These are phyloP conservation scores for Cercospora sp. DNA, from an alignment of 2,329 filamentous ascomycete species.

Conservation along the genomic window DNA sequence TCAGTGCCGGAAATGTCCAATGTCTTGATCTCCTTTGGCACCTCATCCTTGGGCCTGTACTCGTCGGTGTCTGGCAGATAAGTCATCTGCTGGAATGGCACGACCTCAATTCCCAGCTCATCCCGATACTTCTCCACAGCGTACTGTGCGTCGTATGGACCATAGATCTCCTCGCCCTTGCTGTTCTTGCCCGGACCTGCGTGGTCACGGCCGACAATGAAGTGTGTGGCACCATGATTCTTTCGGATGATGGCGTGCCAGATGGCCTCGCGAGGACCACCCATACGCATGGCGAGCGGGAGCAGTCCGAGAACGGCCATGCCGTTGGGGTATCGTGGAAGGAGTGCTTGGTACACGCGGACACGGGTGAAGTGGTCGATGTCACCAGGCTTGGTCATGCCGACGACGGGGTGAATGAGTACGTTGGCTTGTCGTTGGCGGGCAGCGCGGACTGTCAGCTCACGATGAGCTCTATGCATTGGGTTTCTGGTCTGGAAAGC, in stretches of 20 bases:
- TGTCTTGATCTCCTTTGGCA: constrained; percentile 78
- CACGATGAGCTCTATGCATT: constrained; percentile 98
- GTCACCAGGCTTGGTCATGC: constrained; percentile 97
- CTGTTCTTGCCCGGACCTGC: constrained; percentile 98
- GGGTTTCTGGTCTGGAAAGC: constrained; percentile 99
- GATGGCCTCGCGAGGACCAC: constrained; percentile 94
- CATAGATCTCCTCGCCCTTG: constrained; percentile 95
- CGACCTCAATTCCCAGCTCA: constrained; percentile 97
- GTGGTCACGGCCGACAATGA: constrained; percentile 98
- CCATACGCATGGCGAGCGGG: constrained; percentile 98
- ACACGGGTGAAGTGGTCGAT: constrained; percentile 99
- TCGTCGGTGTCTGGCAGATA: constrained; percentile 97
- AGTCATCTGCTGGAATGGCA: constrained; percentile 99
- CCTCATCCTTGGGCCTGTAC: constrained; percentile 91
- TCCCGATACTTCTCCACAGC: constrained; percentile 94
- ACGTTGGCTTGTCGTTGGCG: constrained; percentile 97
- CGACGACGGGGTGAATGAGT: constrained; percentile 97
- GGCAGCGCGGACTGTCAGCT: constrained; percentile 94
- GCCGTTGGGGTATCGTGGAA: constrained; percentile 96
- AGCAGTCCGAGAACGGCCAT: constrained; percentile 97
- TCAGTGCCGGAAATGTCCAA: constrained; percentile 63
- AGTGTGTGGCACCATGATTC: constrained; percentile 98
- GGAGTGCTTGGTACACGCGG: constrained; percentile 94
- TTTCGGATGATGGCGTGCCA: constrained; percentile 99
- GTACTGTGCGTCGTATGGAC: constrained; percentile 94